These are phyloP conservation scores for Trapa incisa DNA, from an alignment of 345 rosid genomes.

Conservation along the genomic window DNA sequence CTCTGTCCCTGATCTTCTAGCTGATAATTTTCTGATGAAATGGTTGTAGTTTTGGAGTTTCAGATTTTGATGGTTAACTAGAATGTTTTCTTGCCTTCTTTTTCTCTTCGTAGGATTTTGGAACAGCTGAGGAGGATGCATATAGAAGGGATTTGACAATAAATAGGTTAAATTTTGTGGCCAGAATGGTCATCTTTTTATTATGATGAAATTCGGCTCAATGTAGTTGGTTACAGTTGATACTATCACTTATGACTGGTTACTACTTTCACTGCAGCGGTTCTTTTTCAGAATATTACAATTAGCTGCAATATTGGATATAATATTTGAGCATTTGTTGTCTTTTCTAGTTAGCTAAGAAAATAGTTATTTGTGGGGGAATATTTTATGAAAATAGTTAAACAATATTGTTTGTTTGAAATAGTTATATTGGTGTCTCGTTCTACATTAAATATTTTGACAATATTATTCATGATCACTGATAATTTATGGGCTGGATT, in stretches of 20 bases:
- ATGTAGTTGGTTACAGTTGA: neutral
- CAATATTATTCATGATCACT: no score
- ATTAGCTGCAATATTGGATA: neutral
- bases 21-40: neutral
- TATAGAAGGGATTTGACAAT: constrained; percentile 86
- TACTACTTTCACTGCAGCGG: neutral
- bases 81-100: neutral
- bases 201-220: neutral
- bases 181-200: neutral
- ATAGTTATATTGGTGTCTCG: neutral
- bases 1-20: neutral
- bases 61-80: neutral
- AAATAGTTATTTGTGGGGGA: neutral
- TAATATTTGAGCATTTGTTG: neutral
- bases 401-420: neutral
- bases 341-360: neutral
- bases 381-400: neutral
- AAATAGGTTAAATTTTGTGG: constrained; percentile 44
- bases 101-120: constrained; percentile 48
- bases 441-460: no score
- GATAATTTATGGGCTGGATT: no score
- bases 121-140: constrained; percentile 92
- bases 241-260: neutral
- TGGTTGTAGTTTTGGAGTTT: neutral
- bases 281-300: no score